Base-by-base conservation (phyloP, 345 rosid genomes). In the Eucalyptus sideroxylon region DNA sequence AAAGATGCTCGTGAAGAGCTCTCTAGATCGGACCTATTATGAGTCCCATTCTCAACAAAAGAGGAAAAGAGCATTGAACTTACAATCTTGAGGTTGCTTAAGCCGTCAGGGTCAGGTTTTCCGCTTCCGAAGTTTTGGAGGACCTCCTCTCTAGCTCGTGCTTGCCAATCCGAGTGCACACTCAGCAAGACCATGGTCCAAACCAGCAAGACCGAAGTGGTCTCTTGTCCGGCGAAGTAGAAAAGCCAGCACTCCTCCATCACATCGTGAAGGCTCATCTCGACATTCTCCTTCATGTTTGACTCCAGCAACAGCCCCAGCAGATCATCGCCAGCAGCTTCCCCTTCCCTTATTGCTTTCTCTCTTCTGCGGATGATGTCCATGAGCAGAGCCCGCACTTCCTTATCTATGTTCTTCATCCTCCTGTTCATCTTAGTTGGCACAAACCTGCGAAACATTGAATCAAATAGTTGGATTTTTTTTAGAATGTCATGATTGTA, bases 141-240 rank as follows among this genome's bases (percentile, higher is more conserved):
- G 26, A 94, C 92, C 92, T 94, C 97, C 87, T 93, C 93, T 87
- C 96, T 93, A 31, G 96, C 93, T 87, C 90, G 91, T 51, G 40
- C 89, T 89, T 95, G 97, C 97, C 97, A 94, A 24, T 92, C 90
- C 87, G 91, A 94, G 87, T 95, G 94, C 55, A 92, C 89, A 85
- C 95, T 91, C 89, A 95, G 45, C 81, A 94, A 89, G 91, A 96
- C 90, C 89, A 93, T 72, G 23, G 95, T 89, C 98, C 96, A 95
- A 44, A 93, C 93, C 87, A 94, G 90, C 89, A 95, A 88, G 53
- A 91, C 88, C 42, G 96, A 89, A 19, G 96, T 93, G 26, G 96
- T 94, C 69, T 93, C 95, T 89, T 96, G 96, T 49, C 98, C 97
- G 26, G 98, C 96, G 26, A 95, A 89, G 89, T 95, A 96, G 89